Evolutionary conservation across 1,284 basidiomycete species (phyloP).

Genomic region (Ganoderma sp.): DNA sequence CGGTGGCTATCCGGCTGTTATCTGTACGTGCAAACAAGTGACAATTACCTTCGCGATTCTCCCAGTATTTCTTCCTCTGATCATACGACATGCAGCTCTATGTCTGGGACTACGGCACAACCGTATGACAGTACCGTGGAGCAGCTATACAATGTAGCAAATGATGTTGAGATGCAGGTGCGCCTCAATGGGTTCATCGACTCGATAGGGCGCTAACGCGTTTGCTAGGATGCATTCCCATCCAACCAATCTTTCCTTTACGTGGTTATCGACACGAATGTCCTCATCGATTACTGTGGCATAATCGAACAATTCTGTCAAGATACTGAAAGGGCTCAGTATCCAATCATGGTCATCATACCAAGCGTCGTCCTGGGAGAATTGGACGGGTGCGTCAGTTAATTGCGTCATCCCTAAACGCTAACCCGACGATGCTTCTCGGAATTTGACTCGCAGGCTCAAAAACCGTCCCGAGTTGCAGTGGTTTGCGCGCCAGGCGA

Average conservation of each 20-base stretch:
- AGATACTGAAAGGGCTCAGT: constrained; percentile 55
- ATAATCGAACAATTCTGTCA: constrained; percentile 66
- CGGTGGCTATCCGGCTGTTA: background rate
- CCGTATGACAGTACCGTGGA: constrained; percentile 49
- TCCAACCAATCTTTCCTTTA: constrained; percentile 39
- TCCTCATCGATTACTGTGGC: constrained; percentile 68
- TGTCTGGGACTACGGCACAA: constrained; percentile 4
- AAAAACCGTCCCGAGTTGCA: constrained; percentile 63
- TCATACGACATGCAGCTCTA: background rate
- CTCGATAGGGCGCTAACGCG: background rate
- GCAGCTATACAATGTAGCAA: constrained; percentile 58
- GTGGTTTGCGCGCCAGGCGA: constrained; percentile 74
- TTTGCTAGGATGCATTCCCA: constrained; percentile 31
- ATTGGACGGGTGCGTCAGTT: constrained; percentile 63
- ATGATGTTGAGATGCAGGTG: constrained; percentile 75
- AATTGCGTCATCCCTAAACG: background rate
- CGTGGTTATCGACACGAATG: constrained; percentile 76
- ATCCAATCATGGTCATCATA: constrained; percentile 65
- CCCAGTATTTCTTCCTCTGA: background rate
- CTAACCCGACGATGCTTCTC: background rate
- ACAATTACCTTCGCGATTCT: background rate
- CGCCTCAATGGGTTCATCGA: background rate
- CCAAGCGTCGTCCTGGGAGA: constrained; percentile 76
- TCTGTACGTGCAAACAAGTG: background rate
- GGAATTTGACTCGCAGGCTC: constrained; percentile 50